Base-by-base conservation (phyloP, 768 basidiomycete genomes). In the Daedalea quercina region DNA sequence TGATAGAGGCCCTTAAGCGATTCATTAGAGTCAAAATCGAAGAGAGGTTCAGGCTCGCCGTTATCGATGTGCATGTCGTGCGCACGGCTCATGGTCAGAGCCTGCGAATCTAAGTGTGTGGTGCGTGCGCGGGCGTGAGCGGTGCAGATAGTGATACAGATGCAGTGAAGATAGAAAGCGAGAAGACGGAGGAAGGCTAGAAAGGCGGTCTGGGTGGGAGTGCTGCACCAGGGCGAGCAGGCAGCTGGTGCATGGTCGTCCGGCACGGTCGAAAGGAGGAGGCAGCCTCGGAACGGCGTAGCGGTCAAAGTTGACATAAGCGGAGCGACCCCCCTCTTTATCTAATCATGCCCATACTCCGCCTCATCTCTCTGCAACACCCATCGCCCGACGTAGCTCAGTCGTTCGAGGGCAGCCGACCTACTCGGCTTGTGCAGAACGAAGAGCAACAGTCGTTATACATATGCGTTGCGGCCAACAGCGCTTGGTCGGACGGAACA, bases 61-160 rank as follows among this genome's bases (percentile, higher is more conserved):
- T 76, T 77, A 79, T 82, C 78, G 76, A 76, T 74, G n/a, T n/a
- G n/a, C n/a, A n/a, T n/a, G 66, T 59, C 64, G 60, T 56, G 55
- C 51, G 60, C 62, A 54, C 66, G 67, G 69, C 70, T 68, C 74
- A 76, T 76, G 69, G 57, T 57, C 56, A 58, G 63, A 67, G 63
- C 31, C 44, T 40, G 58, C 42, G 50, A 63, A 60, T 61, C 60
- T 60, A 56, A 56, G 60, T n/a, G 44, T 4, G 51, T n/a, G 37
- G 20, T n/a, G n/a, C 9, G 56, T 15, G 51, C 13, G 33, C 20
- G 28, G 34, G 34, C 2, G n/a, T n/a, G 15, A 51, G 28, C 34
- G 24, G 44, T 50, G 34, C 55, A 50, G 60, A 60, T 60, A 58
- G 56, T 52, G 57, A 60, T 58, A 60, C 57, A 48, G 42, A 48